phyloP scores from a whole-genome alignment of 345 rosid species.

The Punica granatum region DNA sequence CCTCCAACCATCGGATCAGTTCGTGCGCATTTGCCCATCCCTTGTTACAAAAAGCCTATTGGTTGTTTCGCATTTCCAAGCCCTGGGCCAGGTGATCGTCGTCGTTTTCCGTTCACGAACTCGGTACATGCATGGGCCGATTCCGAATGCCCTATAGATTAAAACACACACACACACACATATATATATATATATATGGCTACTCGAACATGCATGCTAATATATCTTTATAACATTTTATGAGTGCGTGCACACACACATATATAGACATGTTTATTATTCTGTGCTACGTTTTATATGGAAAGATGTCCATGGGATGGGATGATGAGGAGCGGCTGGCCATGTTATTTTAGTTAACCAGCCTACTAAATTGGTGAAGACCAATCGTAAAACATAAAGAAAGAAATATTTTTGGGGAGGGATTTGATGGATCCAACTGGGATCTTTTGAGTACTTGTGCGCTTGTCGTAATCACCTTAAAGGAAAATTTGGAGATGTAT shows the following conservation, averaged over 20 bases:
- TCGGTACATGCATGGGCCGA: not conserved
- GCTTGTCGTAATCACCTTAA: not conserved
- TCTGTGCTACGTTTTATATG: no score
- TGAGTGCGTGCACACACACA: no score
- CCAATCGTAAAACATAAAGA: not conserved
- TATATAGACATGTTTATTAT: no score
- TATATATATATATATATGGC: no score
- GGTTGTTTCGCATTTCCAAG: not conserved
- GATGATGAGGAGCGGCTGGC: no score
- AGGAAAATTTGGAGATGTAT: not conserved
- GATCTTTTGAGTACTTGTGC: not conserved
- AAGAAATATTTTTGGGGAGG: not conserved
- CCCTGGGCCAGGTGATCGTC: not conserved
- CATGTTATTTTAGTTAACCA: no score
- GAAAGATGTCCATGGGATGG: no score
- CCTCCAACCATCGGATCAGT: not conserved
- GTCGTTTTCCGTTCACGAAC: not conserved
- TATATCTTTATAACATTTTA: no score
- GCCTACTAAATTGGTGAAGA: not conserved
- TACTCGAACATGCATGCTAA: no score
- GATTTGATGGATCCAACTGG: constrained; percentile 2
- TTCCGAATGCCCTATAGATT: not conserved
- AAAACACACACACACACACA: no score
- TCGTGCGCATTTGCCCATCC: not conserved
- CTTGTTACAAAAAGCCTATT: not conserved